Conservation (phyloP, 345 rosid genomes). For the Citrus australasica region DNA sequence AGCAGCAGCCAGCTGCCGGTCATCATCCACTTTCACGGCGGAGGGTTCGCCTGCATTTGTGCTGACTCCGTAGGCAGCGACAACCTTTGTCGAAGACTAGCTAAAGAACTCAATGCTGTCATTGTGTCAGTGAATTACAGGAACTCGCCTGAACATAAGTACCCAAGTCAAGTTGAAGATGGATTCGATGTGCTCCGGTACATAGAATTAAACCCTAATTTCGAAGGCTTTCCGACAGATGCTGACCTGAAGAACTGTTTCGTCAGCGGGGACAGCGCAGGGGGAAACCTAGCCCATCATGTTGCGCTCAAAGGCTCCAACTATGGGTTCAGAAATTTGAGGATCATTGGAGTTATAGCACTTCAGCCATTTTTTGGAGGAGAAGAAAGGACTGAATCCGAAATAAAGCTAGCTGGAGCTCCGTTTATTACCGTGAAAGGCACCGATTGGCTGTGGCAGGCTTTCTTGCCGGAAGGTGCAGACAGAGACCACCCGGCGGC, state of each 20-base stretch:
- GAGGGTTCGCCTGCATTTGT: constrained; percentile 32
- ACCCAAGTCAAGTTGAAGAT: constrained; percentile 35
- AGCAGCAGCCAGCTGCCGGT: constrained; percentile 10
- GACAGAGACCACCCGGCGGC: constrained; percentile 20
- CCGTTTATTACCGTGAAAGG: constrained; percentile 10
- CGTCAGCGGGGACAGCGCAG: constrained; percentile 39
- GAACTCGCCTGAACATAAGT: constrained; percentile 35
- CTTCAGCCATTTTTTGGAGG: constrained; percentile 42
- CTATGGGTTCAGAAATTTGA: constrained; percentile 1
- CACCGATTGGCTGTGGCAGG: constrained; percentile 30
- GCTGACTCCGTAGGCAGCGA: constrained; percentile 21
- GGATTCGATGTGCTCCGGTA: constrained; percentile 28
- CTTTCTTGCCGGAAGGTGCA: constrained; percentile 21
- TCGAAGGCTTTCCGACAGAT: constrained; percentile 1
- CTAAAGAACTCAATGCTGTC: constrained; percentile 20
- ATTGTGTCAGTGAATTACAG: constrained; percentile 36
- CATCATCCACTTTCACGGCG: constrained; percentile 39
- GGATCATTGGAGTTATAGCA: constrained; percentile 21
- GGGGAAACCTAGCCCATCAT: constrained; percentile 41
- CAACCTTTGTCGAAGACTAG: constrained; percentile 29
- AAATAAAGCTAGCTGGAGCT: constrained; percentile 7
- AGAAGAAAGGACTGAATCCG: constrained; percentile 32
- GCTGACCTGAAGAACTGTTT: constrained; percentile 18
- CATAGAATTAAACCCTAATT: constrained; percentile 13
- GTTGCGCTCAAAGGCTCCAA: constrained; percentile 24